Conservation (phyloP, 2,329 filamentous ascomycete genomes). For the Ophiostoma sp. region DNA sequence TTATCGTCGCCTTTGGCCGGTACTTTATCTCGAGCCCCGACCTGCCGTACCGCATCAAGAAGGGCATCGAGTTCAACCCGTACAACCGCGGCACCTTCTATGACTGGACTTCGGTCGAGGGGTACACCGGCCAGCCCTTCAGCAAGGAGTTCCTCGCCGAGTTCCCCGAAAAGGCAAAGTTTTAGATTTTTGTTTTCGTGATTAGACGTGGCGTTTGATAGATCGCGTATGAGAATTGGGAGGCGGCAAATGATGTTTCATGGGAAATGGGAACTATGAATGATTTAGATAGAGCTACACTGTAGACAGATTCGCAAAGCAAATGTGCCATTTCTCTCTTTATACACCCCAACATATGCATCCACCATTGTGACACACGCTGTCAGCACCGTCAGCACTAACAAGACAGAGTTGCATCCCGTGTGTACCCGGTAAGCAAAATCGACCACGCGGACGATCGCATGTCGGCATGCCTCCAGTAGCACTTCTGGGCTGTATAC, state of each 20-base stretch:
- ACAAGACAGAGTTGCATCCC: neutral
- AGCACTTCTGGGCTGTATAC: neutral
- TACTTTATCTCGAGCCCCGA: conserved; percentile 12
- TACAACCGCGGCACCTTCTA: conserved; percentile 15
- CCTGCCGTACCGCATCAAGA: conserved; percentile 8
- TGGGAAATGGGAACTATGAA: no score
- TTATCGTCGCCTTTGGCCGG: conserved; percentile 10
- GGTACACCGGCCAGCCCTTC: conserved; percentile 15
- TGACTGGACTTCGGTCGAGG: conserved; percentile 7
- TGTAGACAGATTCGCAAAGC: no score
- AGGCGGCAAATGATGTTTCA: neutral
- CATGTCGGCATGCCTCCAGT: neutral
- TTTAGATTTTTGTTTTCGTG: neutral
- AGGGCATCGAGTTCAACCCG: conserved; percentile 3
- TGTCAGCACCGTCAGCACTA: no score
- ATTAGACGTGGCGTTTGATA: neutral
- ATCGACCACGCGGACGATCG: neutral
- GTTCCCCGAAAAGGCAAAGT: neutral
- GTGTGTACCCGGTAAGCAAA: neutral
- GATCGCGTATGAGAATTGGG: neutral
- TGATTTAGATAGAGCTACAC: no score
- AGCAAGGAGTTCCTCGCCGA: conserved; percentile 14
- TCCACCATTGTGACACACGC: neutral
- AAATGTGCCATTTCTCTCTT: no score
- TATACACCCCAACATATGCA: neutral